Base-by-base conservation (phyloP, 495 filamentous ascomycete species). In the Neurospora sp. region DNA sequence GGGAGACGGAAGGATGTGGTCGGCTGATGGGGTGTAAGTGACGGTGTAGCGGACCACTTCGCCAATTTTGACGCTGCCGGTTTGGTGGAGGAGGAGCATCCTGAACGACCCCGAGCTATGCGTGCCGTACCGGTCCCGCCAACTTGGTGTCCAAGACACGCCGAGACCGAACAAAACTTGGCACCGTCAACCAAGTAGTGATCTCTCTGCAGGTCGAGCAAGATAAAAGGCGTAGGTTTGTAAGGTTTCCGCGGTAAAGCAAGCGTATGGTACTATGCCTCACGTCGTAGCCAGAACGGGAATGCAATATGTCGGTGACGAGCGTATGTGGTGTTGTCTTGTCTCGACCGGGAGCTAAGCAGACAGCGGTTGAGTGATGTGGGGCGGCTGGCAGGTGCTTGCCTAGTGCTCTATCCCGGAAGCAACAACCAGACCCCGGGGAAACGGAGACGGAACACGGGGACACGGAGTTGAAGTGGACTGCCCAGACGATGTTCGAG, bases 1-100 rank as follows among this genome's bases (percentile, higher is more conserved):
- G 9, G 95, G 95, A 31, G 92, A 88, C 3, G 96, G 96, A 8
- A 94, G 88, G 75, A 97, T 94, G 71, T 90, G 92, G 81, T 98
- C 96, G 69, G 86, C 83, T 22, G 91, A 88, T n/a, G 96, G 95
- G 3, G 91, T 94, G 81, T 99, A 99, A 10, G 93, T 98, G 38
- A 98, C 82, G 12, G 94, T 98, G 81, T 97, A 99, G 76, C 86
- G 90, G 69, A 97, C 88, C 41, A 98, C 90, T 81, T 98, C 93
- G 72, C 96, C 96, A 72, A 98, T 91, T 76, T 93, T 96, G 75
- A 98, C 91, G 81, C 87, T 93, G 74, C 95, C 95, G 48, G 89
- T 84, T 81, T 98, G 95, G 81, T 97, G 90, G 70, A 96, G 83
- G 80, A 99, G 88, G 39, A 98, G 86, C 96, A 98, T 99, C 68